Percentiles rank a stretch among this genome's conserved stretches.
Conservation (phyloP, 78 protist genomes). For the Capsaspora owczarzaki region DNA sequence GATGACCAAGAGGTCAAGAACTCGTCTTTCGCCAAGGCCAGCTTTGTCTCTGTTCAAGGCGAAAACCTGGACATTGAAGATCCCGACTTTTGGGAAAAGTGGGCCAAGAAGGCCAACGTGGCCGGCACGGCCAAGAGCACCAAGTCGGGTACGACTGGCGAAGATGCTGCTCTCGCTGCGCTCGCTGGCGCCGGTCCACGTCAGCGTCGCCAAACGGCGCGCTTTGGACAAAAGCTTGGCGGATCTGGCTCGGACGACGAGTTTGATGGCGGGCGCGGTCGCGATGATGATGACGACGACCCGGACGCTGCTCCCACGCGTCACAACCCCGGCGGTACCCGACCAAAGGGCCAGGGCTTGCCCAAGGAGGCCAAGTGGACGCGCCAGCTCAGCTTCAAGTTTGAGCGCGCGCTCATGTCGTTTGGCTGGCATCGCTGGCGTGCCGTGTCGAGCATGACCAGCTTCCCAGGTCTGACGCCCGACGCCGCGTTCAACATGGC, state of each 20-base stretch:
- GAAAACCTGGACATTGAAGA: conserved; percentile 50
- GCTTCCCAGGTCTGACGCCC: background rate
- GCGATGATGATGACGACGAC: too few species aligned
- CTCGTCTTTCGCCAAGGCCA: conserved; percentile 59
- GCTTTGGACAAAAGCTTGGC: background rate
- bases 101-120: background rate
- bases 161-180: background rate
- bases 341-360: too few species aligned
- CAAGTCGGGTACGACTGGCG: too few species aligned
- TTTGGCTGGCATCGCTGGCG: background rate
- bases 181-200: background rate
- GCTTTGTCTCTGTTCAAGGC: conserved; percentile 32
- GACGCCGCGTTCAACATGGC: background rate
- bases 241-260: background rate
- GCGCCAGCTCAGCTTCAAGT: background rate
- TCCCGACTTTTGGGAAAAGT: conserved; percentile 66
- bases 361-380: background rate
- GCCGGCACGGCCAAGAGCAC: background rate
- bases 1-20: background rate
- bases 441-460: background rate
- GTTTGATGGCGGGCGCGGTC: background rate
- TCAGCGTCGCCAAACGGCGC: background rate
- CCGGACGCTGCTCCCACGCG: too few species aligned
- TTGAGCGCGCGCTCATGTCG: background rate
- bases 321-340: too few species aligned